Evolutionary conservation across 1,139 yeast genomes (phyloP).

Genomic region (Martiniozyma asiatica): DNA sequence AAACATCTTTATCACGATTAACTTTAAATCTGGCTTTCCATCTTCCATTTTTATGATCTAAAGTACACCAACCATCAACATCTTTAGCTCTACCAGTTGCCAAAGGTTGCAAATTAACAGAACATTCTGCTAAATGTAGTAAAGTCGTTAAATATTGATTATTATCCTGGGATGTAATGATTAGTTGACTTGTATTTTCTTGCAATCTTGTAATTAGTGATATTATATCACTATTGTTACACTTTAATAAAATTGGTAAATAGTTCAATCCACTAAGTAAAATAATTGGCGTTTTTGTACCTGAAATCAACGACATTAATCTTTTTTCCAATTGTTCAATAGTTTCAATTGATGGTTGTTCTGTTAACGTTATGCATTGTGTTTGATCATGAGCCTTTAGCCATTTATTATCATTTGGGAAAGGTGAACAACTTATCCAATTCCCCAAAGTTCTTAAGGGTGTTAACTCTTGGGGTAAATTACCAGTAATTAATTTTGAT

Average conservation of each 20-base stretch:
- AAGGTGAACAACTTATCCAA: no score
- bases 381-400: no score
- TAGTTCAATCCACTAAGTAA: neutral
- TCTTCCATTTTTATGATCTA: no score
- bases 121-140: neutral
- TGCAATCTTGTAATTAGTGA: neutral
- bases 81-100: constrained; percentile 77
- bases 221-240: neutral
- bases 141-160: neutral
- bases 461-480: no score
- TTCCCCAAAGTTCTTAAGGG: no score
- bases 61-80: constrained; percentile 75
- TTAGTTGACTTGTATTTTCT: neutral
- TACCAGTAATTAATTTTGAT: constrained; percentile 6
- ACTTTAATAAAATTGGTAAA: neutral
- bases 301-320: no score
- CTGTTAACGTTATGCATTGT: no score
- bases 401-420: no score
- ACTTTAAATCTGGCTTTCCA: no score
- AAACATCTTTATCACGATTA: no score
- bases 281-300: constrained; percentile 1
- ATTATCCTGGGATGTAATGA: neutral
- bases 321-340: no score
- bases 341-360: no score
- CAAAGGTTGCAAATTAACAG: constrained; percentile 19